phyloP scores from a whole-genome alignment of 1,139 yeast species.

The Diutina mesorugosa region DNA sequence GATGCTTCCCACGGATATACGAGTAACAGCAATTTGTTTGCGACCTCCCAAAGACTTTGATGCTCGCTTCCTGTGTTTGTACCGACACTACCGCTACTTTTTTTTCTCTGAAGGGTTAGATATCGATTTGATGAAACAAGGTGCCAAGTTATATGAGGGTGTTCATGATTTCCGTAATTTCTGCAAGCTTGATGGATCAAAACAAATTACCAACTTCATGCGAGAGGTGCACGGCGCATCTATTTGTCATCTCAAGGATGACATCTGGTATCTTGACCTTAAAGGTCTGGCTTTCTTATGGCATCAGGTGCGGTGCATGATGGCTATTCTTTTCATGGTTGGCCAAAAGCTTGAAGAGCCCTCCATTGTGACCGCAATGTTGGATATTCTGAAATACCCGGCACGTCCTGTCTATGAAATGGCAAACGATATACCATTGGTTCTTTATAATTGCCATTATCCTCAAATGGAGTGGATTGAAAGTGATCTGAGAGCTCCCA shows the following conservation, averaged over 20 bases:
- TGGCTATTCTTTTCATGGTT: slow-evolving; percentile 65
- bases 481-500: slow-evolving; percentile 2
- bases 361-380: slow-evolving; percentile 38
- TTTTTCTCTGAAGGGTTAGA: slow-evolving; percentile 48
- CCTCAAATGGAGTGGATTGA: slow-evolving; percentile 53
- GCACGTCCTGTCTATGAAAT: slow-evolving; percentile 73
- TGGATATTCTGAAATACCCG: slow-evolving; percentile 48
- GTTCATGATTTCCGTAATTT: slow-evolving; percentile 87
- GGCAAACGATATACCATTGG: slow-evolving; percentile 88
- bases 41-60: slow-evolving; percentile 77
- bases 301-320: slow-evolving; percentile 98
- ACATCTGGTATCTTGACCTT: slow-evolving; percentile 58
- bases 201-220: slow-evolving; percentile 68
- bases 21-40: slow-evolving; percentile 70
- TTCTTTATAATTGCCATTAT: slow-evolving; percentile 78
- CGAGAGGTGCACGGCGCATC: slow-evolving; percentile 45
- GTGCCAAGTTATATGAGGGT: slow-evolving; percentile 57
- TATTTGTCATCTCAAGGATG: slow-evolving; percentile 31
- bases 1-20: slow-evolving; percentile 66
- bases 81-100: slow-evolving; percentile 76
- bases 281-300: slow-evolving; percentile 88
- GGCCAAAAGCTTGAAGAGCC: slow-evolving; percentile 71
- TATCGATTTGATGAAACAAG: slow-evolving; percentile 52
- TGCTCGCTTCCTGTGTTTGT: slow-evolving; percentile 81
- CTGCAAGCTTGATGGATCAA: slow-evolving; percentile 88